Conservation (phyloP, 2,329 filamentous ascomycete species). For the Fusarium temperatum region DNA sequence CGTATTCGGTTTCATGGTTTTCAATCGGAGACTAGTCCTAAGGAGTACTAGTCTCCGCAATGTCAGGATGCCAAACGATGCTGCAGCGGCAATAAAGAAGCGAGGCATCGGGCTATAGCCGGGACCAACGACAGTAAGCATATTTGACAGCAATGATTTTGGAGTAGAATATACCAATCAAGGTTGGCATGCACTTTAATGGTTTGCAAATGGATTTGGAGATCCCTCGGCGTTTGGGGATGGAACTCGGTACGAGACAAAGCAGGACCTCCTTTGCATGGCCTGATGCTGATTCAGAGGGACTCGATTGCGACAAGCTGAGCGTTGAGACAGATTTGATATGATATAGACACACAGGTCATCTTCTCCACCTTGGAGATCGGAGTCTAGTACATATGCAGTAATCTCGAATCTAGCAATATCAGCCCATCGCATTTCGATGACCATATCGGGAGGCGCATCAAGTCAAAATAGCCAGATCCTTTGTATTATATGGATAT, state of each 20-base stretch:
- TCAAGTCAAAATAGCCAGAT: not conserved
- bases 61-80: not conserved
- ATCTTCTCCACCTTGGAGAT: not conserved
- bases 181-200: fast-evolving
- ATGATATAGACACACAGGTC: not conserved
- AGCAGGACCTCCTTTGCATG: not conserved
- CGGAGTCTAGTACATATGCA: constrained; percentile 41
- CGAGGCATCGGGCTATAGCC: not conserved
- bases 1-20: constrained; percentile 24
- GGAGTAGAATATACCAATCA: no score
- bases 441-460: not conserved
- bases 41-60: constrained; percentile 35
- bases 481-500: not conserved
- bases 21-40: constrained; percentile 47
- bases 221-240: fast-evolving
- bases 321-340: not conserved
- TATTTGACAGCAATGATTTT: not conserved
- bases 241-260: not conserved
- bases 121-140: not conserved
- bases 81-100: not conserved
- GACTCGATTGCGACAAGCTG: not conserved
- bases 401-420: constrained; percentile 6
- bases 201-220: fast-evolving
- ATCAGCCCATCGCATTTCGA: constrained; percentile 9
- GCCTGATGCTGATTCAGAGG: not conserved